Conservation (phyloP, 495 filamentous ascomycete genomes). For the Glutinoglossum americanum region DNA sequence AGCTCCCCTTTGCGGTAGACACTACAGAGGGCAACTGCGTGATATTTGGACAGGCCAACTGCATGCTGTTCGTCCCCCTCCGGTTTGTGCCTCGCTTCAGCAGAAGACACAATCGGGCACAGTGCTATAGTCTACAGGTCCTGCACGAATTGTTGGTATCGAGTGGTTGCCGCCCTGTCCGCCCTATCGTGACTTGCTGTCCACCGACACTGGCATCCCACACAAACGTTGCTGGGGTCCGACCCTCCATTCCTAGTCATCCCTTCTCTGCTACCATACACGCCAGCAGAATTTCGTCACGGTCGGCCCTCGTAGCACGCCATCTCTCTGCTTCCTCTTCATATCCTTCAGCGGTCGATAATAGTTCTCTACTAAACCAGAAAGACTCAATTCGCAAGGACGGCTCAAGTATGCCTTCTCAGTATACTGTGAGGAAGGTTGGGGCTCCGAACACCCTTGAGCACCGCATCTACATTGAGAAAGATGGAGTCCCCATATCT, state of each 20-base stretch:
- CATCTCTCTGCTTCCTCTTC: conserved; percentile 5
- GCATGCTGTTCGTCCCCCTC: not conserved
- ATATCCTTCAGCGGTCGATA: not conserved
- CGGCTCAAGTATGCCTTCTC: conserved; percentile 17
- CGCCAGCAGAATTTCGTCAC: conserved; percentile 1
- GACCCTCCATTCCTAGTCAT: not conserved
- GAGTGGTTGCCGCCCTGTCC: not conserved
- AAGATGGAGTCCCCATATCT: conserved; percentile 82
- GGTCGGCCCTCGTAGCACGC: conserved; percentile 1
- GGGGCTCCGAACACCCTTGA: conserved; percentile 81
- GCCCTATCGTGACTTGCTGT: not conserved
- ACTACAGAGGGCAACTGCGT: not conserved
- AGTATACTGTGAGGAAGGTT: conserved; percentile 61
- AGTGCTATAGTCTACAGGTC: not conserved
- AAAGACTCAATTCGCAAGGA: conserved; percentile 18
- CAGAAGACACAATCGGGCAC: not conserved
- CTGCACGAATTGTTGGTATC: not conserved
- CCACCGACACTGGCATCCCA: not conserved
- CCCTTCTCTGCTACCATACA: not conserved
- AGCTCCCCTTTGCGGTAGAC: not conserved
- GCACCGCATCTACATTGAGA: conserved; percentile 93
- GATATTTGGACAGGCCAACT: not conserved
- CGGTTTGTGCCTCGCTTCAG: not conserved
- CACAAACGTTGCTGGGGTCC: not conserved
- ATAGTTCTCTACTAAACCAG: not conserved